Base-by-base conservation (phyloP, 2,329 filamentous ascomycete species). In the Colletotrichum chlorophyti region DNA sequence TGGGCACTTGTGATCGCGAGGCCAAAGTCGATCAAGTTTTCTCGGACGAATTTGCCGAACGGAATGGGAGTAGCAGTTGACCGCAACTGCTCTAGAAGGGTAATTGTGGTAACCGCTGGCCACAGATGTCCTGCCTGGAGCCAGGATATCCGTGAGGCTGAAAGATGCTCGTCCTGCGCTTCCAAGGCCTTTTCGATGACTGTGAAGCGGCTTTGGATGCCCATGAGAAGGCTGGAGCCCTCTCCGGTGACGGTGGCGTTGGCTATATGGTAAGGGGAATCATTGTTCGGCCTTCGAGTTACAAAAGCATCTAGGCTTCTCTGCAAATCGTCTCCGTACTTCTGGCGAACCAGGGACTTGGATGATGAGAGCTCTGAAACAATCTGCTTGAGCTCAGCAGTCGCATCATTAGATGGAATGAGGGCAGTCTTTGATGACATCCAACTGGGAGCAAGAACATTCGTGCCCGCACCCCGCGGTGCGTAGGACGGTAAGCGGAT, bases 81-180 rank as follows among this genome's bases (percentile, higher is more conserved):
- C 6, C 79, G 72, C 0, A 87, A 66, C 31, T 81, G 78, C 38
- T 79, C 74, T 0, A 87, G 74, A 1, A 85, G 58, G 0, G 77
- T 69, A 0, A 75, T 52, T 0, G 69, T 70, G 0, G 77, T 81
- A 3, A 79, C 59, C 2, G 69, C 72, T 0, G 83, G 83, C 76
- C 78, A 83, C 0, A 84, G 65, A 0, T 73, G 66, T 0, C 72
- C 77, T 0, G 64, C 23, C 9, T 68, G 57, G 0, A 83, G 73
- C 81, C 81, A 84, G 2, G 58, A 48, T 6, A 70, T 62, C 21
- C 71, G 68, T 17, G 35, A 46, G 1, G 43, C 10, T 8, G 60
- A 57, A 4, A 58, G n/a, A 2, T 8, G 15, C 5, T 34, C 15
- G 6, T 60, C 45, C 6, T 43, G 29, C 5, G 24, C 17, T 38